phyloP scores from a whole-genome alignment of 73 alveolate species.

The Paramecium primaurelia region DNA sequence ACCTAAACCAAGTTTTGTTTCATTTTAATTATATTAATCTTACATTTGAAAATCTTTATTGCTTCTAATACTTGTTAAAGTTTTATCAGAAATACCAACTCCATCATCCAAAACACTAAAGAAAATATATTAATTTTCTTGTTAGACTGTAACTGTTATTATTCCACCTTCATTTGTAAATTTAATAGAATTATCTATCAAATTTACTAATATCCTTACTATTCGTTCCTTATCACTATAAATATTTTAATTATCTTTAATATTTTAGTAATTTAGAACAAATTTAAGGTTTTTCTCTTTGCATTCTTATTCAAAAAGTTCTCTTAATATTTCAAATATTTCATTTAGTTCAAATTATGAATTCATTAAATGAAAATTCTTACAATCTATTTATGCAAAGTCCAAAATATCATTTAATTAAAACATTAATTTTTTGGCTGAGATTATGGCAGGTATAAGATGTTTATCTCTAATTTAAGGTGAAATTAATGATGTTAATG shows the following conservation, averaged over 20 bases:
- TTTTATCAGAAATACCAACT: not conserved
- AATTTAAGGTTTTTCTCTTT: not conserved
- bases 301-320: conserved; percentile 1
- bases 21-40: not conserved
- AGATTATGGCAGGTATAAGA: conserved; percentile 16
- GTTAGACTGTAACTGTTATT: not conserved
- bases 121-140: not conserved
- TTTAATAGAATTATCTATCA: not conserved
- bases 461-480: not conserved
- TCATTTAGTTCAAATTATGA: not conserved
- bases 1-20: conserved; percentile 8
- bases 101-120: not conserved
- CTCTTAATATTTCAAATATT: not conserved
- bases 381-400: conserved; percentile 12
- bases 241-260: not conserved
- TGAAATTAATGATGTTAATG: not conserved
- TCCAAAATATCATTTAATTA: not conserved
- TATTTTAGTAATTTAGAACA: not conserved
- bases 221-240: conserved; percentile 14
- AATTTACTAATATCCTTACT: not conserved
- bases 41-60: not conserved
- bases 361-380: not conserved
- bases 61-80: not conserved
- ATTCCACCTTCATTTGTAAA: conserved; percentile 2
- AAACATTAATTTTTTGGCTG: not conserved